These are phyloP conservation scores for Aspergillus carlsbadensis DNA, from an alignment of 495 filamentous ascomycete genomes.

Conservation along the genomic window DNA sequence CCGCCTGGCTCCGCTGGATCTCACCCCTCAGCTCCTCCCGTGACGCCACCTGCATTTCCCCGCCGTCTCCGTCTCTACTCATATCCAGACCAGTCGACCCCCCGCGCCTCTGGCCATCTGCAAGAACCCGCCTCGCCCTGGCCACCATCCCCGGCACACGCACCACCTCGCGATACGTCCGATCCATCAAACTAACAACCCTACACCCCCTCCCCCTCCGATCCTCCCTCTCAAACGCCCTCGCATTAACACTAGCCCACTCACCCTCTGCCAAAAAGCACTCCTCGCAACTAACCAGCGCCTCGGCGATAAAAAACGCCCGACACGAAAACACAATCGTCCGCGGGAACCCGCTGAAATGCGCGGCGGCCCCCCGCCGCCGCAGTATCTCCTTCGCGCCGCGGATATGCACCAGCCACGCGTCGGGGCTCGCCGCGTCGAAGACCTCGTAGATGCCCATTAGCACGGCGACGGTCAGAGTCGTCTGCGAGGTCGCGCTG, in stretches of 20 bases:
- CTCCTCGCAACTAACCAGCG: not conserved
- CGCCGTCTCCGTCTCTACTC: not conserved
- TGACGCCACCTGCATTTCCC: too few species aligned
- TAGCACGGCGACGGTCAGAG: not conserved
- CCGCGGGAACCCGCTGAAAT: not conserved
- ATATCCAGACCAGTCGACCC: too few species aligned
- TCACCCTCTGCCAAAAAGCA: not conserved
- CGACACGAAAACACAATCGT: not conserved
- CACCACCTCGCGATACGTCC: not conserved
- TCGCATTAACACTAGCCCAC: not conserved
- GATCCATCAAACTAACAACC: not conserved
- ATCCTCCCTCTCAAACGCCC: not conserved
- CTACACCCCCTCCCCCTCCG: not conserved
- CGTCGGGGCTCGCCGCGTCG: not conserved
- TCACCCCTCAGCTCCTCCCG: too few species aligned
- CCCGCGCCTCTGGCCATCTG: too few species aligned
- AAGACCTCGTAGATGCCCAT: not conserved
- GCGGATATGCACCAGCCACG: not conserved
- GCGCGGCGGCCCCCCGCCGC: not conserved
- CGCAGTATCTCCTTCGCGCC: not conserved
- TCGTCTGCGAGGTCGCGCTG: not conserved
- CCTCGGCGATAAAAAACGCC: conserved; percentile 1
- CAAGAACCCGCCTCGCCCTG: not conserved
- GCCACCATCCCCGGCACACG: not conserved
- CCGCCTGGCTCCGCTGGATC: too few species aligned